Conservation (phyloP, 2,329 filamentous ascomycete species). For the Aspergillus oerlinghausenensis region DNA sequence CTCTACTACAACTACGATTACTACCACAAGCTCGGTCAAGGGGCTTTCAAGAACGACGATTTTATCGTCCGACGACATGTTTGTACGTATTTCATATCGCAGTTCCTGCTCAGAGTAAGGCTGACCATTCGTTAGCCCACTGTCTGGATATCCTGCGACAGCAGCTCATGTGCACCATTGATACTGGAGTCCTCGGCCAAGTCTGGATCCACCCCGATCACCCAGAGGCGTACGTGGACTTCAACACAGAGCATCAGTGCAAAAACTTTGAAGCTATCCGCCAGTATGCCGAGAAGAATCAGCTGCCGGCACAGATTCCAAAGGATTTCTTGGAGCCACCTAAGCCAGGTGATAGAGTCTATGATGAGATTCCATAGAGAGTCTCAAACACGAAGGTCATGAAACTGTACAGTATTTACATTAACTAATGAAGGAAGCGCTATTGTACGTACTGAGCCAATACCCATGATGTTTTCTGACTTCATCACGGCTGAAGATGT, state of each 20-base stretch:
- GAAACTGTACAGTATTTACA: not conserved
- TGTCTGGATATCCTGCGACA: constrained; percentile 60
- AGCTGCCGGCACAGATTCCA: constrained; percentile 44
- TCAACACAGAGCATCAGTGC: constrained; percentile 58
- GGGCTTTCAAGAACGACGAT: constrained; percentile 55
- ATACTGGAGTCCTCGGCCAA: constrained; percentile 58
- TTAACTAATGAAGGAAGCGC: too few relatives aligned
- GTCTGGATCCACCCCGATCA: constrained; percentile 51
- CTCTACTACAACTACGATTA: constrained; percentile 58
- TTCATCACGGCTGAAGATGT: too few relatives aligned
- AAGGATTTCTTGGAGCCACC: constrained; percentile 42
- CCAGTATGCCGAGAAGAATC: constrained; percentile 51
- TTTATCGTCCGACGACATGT: constrained; percentile 53
- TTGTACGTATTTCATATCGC: constrained; percentile 41
- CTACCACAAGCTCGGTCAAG: constrained; percentile 48
- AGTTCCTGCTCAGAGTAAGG: not conserved
- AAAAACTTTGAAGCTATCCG: constrained; percentile 53
- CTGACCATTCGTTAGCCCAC: constrained; percentile 40
- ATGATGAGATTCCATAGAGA: constrained; percentile 18
- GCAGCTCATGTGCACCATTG: constrained; percentile 59
- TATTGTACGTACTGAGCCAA: not conserved
- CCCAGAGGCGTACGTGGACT: constrained; percentile 55
- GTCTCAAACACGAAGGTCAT: not conserved
- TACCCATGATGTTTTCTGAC: rapidly evolving
- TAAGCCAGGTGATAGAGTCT: constrained; percentile 14